phyloP scores from a whole-genome alignment of 2,329 filamentous ascomycete genomes.

The Podosphaera fusca region DNA sequence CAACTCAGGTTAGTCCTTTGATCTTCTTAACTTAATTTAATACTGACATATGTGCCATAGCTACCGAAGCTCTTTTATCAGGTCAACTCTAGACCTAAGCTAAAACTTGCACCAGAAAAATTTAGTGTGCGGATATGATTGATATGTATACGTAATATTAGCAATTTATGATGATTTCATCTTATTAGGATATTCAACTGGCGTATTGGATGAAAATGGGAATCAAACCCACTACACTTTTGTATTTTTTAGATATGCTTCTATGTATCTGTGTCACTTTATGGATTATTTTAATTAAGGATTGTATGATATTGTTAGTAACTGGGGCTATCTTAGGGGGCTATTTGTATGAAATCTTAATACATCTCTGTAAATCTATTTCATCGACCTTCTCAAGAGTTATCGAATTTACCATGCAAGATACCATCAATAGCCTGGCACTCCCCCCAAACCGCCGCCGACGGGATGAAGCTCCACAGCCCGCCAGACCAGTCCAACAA shows the following conservation, averaged over 20 bases:
- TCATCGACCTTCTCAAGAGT: background rate
- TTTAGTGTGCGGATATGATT: background rate
- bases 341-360: background rate
- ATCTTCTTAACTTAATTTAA: background rate
- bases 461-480: no score
- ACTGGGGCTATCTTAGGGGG: background rate
- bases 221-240: background rate
- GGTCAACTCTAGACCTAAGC: constrained; percentile 36
- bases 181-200: background rate
- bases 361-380: background rate
- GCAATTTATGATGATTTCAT: background rate
- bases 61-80: constrained; percentile 58
- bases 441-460: no score
- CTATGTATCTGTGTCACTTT: background rate
- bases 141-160: background rate
- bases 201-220: background rate
- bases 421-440: no score
- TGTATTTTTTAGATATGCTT: background rate
- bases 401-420: no score
- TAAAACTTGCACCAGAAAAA: background rate
- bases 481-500: no score
- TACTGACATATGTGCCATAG: constrained; percentile 21
- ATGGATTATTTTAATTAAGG: background rate
- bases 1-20: constrained; percentile 49
- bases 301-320: background rate